Evolutionary conservation across 768 basidiomycete genomes (phyloP).

Genomic region (Leccinum obscurum): DNA sequence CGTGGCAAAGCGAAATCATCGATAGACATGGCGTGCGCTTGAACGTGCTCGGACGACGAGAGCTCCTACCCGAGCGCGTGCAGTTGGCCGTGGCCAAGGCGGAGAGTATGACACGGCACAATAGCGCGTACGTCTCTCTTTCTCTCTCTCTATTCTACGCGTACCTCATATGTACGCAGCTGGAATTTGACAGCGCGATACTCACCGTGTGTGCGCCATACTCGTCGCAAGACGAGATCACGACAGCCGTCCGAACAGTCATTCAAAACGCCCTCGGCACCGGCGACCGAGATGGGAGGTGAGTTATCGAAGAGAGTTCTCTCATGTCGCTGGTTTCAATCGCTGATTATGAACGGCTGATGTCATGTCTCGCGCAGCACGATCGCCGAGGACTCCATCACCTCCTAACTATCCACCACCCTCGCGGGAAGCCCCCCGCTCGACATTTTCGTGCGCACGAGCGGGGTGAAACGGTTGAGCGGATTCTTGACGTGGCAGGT

Average conservation of each 20-base stretch:
- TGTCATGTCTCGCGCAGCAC: constrained; percentile 27
- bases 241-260: constrained; percentile 58
- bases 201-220: constrained; percentile 95
- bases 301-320: constrained; percentile 5
- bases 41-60: constrained; percentile 75
- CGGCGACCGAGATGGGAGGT: constrained; percentile 32
- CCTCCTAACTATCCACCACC: constrained; percentile 64
- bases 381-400: constrained; percentile 69
- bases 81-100: constrained; percentile 67
- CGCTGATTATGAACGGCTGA: neutral
- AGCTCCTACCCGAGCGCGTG: constrained; percentile 78
- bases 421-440: constrained; percentile 71
- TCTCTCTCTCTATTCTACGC: neutral
- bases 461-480: constrained; percentile 62
- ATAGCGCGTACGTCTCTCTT: constrained; percentile 54
- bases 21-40: constrained; percentile 82
- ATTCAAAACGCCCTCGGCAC: constrained; percentile 36
- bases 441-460: constrained; percentile 89
- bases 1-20: constrained; percentile 66
- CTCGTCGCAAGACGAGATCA: constrained; percentile 88
- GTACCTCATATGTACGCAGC: neutral
- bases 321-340: neutral
- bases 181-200: constrained; percentile 58
- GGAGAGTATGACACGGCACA: constrained; percentile 72
- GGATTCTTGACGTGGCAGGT: constrained; percentile 98